phyloP scores from a whole-genome alignment of 2,329 filamentous ascomycete genomes.

The Trichoderma arundinaceum region DNA sequence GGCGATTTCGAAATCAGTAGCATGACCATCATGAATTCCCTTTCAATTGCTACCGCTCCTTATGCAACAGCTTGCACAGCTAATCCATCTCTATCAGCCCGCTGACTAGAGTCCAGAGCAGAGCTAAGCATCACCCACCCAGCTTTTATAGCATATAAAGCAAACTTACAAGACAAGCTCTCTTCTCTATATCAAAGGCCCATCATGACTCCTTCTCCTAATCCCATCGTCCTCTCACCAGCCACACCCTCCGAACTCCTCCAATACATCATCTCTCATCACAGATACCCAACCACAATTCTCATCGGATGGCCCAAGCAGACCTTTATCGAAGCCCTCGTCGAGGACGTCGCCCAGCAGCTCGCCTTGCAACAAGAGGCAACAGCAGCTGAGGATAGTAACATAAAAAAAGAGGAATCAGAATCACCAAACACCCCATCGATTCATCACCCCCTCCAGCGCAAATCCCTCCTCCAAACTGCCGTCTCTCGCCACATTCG shows the following conservation, averaged over 20 bases:
- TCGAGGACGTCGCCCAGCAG: slow-evolving; percentile 51
- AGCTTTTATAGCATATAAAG: not conserved
- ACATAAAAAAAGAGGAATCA: slow-evolving; percentile 13
- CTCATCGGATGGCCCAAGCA: slow-evolving; percentile 71
- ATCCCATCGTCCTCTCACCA: slow-evolving; percentile 56
- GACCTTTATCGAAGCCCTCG: slow-evolving; percentile 67
- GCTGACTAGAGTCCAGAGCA: too few relatives aligned
- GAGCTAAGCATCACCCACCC: not conserved
- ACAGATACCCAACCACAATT: slow-evolving; percentile 66
- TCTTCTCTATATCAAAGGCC: not conserved
- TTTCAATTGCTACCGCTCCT: too few relatives aligned
- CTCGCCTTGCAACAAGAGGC: slow-evolving; percentile 5
- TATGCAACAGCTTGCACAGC: not conserved
- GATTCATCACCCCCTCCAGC: slow-evolving; percentile 53
- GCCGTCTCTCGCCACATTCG: slow-evolving; percentile 71
- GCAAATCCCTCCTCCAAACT: slow-evolving; percentile 71
- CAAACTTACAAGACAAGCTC: slow-evolving; percentile 6
- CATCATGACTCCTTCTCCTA: slow-evolving; percentile 16
- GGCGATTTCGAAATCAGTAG: not conserved
- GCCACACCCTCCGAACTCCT: slow-evolving; percentile 67
- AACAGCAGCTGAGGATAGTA: not conserved
- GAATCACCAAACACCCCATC: not conserved
- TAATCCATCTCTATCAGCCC: too few relatives aligned
- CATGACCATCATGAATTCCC: not conserved
- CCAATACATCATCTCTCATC: slow-evolving; percentile 63